Conservation (phyloP, 192 early-diverging fungal species). For the Piromyces sp. region DNA sequence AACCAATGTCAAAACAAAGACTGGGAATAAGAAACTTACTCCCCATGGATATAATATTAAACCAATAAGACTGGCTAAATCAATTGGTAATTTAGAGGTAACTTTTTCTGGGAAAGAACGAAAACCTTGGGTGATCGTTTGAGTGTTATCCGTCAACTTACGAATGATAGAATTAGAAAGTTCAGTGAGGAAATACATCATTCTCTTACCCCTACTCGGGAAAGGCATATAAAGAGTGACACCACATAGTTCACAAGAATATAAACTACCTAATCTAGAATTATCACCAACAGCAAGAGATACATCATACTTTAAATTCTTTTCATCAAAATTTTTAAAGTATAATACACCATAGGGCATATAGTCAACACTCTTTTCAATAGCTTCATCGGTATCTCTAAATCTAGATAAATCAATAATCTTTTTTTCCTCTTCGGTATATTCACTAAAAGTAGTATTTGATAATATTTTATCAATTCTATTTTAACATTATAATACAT, state of each 20-base stretch:
- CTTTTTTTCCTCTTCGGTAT: background rate
- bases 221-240: background rate
- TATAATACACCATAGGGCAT: background rate
- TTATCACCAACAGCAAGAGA: background rate
- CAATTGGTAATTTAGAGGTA: constrained; percentile 5
- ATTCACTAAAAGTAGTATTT: background rate
- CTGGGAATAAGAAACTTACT: constrained; percentile 40
- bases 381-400: background rate
- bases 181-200: background rate
- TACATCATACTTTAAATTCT: background rate
- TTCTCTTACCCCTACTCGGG: background rate
- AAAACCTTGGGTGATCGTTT: constrained; percentile 42
- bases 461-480: background rate
- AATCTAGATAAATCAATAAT: background rate
- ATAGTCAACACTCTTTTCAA: background rate
- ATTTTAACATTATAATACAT: too few species aligned
- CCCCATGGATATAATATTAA: constrained; percentile 52
- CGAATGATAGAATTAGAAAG: background rate
- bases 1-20: constrained; percentile 49
- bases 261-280: background rate
- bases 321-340: background rate
- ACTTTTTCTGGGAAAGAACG: constrained; percentile 27
- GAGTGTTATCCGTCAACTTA: background rate
- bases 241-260: background rate
- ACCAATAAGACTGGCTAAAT: constrained; percentile 35